Conservation (phyloP, 495 filamentous ascomycete genomes). For the Hypoxylon perforatum region DNA sequence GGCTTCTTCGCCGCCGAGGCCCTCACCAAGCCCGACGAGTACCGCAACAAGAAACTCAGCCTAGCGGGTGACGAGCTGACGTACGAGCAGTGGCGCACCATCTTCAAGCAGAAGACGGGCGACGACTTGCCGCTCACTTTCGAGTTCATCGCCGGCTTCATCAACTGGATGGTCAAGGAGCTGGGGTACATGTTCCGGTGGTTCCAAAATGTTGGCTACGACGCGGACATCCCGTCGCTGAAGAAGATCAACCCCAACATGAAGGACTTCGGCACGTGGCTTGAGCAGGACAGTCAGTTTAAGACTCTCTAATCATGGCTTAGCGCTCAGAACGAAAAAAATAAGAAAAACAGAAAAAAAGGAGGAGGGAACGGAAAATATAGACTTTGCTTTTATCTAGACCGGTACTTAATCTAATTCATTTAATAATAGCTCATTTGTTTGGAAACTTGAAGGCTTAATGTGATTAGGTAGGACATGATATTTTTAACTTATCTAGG, state of each 20-base stretch:
- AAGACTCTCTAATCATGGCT: slow-evolving; percentile 18
- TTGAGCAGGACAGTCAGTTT: slow-evolving; percentile 64
- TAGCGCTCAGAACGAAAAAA: too few species aligned
- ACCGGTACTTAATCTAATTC: too few species aligned
- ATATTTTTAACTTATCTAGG: too few species aligned
- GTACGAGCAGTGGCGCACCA: slow-evolving; percentile 55
- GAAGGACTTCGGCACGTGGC: slow-evolving; percentile 66
- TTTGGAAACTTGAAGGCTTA: too few species aligned
- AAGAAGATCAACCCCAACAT: slow-evolving; percentile 62
- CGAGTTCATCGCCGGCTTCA: slow-evolving; percentile 40
- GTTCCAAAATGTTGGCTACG: slow-evolving; percentile 67
- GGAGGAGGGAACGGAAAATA: not conserved
- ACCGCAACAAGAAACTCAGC: slow-evolving; percentile 58
- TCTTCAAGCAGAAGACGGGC: slow-evolving; percentile 64
- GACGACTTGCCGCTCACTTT: slow-evolving; percentile 56
- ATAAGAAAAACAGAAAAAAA: not conserved
- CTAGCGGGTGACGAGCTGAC: slow-evolving; percentile 72
- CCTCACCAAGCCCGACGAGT: slow-evolving; percentile 56
- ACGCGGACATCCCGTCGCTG: slow-evolving; percentile 62
- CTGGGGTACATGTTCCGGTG: slow-evolving; percentile 68
- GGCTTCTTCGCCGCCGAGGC: slow-evolving; percentile 67
- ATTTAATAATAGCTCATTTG: too few species aligned
- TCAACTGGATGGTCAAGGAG: slow-evolving; percentile 62
- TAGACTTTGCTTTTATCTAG: too few species aligned
- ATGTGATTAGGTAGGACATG: too few species aligned